These are phyloP conservation scores for Rhinocladiella mackenziei DNA, from an alignment of 2,329 filamentous ascomycete species.

Conservation along the genomic window DNA sequence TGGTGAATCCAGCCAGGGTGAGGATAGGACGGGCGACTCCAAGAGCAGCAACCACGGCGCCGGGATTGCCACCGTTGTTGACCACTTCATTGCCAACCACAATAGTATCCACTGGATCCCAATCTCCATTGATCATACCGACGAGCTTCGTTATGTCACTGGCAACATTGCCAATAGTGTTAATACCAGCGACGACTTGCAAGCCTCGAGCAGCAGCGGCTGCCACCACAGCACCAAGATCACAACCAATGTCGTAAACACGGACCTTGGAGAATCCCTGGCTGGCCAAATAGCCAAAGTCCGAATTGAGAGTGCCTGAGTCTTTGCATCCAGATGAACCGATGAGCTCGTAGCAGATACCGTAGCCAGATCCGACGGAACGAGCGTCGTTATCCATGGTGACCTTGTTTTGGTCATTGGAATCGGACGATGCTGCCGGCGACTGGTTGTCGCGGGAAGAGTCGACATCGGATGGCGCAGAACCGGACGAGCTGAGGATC, in stretches of 20 bases:
- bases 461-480: slow-evolving; percentile 13
- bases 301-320: slow-evolving; percentile 57
- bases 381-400: not conserved
- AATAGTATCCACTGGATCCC: slow-evolving; percentile 66
- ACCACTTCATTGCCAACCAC: slow-evolving; percentile 78
- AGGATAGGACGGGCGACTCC: slow-evolving; percentile 56
- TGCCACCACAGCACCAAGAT: slow-evolving; percentile 58
- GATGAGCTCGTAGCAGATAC: slow-evolving; percentile 59
- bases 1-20: slow-evolving; percentile 60
- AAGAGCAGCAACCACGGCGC: slow-evolving; percentile 57
- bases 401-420: slow-evolving; percentile 1
- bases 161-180: slow-evolving; percentile 55
- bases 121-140: slow-evolving; percentile 58
- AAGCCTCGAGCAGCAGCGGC: slow-evolving; percentile 62
- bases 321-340: slow-evolving; percentile 63
- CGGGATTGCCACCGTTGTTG: slow-evolving; percentile 55
- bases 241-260: slow-evolving; percentile 75
- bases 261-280: slow-evolving; percentile 61
- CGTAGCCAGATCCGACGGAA: slow-evolving; percentile 34
- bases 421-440: no score
- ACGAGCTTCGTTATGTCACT: slow-evolving; percentile 60
- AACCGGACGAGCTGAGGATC: not conserved
- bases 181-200: slow-evolving; percentile 73
- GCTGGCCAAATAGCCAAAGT: slow-evolving; percentile 57
- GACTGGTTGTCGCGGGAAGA: no score